phyloP scores from a whole-genome alignment of 2,329 filamentous ascomycete genomes.

The Gnomoniopsis smithogilvyi region DNA sequence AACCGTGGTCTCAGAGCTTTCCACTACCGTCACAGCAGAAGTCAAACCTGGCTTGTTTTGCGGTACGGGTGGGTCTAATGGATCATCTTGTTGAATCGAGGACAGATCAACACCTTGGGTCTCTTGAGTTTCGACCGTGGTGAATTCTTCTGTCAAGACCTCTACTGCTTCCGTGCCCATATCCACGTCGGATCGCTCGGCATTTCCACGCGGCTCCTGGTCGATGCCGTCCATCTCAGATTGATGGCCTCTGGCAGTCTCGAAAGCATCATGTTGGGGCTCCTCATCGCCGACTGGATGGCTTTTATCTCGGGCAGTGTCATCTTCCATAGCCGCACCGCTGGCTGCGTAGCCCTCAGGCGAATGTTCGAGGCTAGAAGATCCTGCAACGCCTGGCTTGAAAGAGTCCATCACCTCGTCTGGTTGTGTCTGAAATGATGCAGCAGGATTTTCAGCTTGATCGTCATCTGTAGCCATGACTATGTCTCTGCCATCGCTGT shows the following conservation, averaged over 20 bases:
- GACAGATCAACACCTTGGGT: background rate
- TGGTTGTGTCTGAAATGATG: background rate
- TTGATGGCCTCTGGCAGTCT: no score
- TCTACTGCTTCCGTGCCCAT: background rate
- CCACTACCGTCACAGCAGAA: background rate
- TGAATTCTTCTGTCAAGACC: background rate
- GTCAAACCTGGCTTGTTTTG: background rate
- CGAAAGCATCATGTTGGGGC: no score
- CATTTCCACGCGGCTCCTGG: background rate
- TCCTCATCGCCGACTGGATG: background rate
- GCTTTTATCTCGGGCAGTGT: background rate
- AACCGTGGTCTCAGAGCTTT: constrained; percentile 7
- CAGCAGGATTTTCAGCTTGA: background rate
- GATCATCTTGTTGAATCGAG: constrained; percentile 1
- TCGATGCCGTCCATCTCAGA: background rate
- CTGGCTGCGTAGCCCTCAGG: background rate
- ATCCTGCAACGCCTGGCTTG: background rate
- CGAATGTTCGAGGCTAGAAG: background rate
- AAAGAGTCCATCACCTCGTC: background rate
- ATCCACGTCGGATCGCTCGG: background rate
- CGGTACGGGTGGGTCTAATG: constrained; percentile 1
- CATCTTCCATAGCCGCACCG: background rate
- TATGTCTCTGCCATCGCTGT: background rate
- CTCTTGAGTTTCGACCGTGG: background rate
- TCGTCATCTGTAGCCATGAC: background rate